Evolutionary conservation across 1,284 basidiomycete species (phyloP), one percentile per base, ranked within the genome.

Genomic region (Moesziomyces sp.): DNA sequence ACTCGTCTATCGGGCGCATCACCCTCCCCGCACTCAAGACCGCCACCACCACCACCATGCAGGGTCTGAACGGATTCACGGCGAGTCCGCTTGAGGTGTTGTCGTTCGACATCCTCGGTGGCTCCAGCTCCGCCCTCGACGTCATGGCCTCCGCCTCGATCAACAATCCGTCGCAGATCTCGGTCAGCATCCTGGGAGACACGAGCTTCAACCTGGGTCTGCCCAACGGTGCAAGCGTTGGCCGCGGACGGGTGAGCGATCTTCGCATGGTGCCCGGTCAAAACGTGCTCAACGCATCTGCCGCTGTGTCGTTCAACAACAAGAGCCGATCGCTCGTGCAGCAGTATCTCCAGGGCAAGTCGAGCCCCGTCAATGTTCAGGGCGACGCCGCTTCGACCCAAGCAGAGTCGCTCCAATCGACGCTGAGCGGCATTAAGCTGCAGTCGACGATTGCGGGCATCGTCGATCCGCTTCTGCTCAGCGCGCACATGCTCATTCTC

Each of bases 1-100:
- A 88, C 76, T 88, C 88, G 77, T 89, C 88, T 76, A 86, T 92
- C 58, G 91, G 91, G 30, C 62, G 62, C 3, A 88, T 92, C 57
- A 89, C 88, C 10, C 86, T 92, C 11, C 87, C 90, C 77, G 87
- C 89, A 1, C 92, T 92, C 80, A 88, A 88, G 65, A 90, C 92
- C 82, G 89, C 91, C 72, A 91, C 92, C 7, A 86, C 89, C 8
- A 90, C 89, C 4, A 87, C 86, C 16, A 84, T 92, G 49, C 83
- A 86, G n/a, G 91, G 91, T 40, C 82, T 92, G 21, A 86, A 87
- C 61, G 90, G 91, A 9, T 80, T 92, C 52, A 87, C 88, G 46
- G 87, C 86, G 7, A 85, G 87, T 74, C 89, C 83, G 4, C 83
- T 88, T 3, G 85, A 85, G 5, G 90, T 92, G 59, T 84, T 87